Evolutionary conservation across 768 basidiomycete genomes (phyloP).

Genomic region (Coprinopsis cinerea): DNA sequence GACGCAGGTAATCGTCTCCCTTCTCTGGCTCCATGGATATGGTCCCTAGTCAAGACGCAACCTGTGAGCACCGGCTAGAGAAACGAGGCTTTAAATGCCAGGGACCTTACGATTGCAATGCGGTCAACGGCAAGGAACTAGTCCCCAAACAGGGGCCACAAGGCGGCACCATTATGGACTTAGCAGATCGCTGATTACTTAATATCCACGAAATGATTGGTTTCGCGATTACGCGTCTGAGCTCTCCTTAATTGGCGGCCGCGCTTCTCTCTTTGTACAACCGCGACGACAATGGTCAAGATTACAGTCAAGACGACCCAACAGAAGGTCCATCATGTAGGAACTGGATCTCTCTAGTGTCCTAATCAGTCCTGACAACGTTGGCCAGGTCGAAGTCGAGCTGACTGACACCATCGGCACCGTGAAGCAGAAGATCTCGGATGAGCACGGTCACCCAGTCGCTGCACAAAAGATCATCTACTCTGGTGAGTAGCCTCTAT

Average conservation of each 20-base stretch:
- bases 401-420: conserved; percentile 63
- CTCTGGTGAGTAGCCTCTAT: conserved; percentile 49
- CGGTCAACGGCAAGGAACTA: not conserved
- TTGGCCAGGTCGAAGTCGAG: conserved; percentile 68
- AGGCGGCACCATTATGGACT: not conserved
- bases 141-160: not conserved
- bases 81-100: not conserved
- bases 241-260: not conserved
- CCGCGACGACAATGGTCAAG: conserved; percentile 62
- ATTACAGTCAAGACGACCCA: conserved; percentile 93
- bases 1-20: conserved; percentile 73
- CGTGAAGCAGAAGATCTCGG: conserved; percentile 81
- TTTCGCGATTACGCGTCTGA: conserved; percentile 13
- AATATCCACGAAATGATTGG: conserved; percentile 10
- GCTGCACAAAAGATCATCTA: conserved; percentile 91
- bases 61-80: no score
- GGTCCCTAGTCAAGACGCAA: not conserved
- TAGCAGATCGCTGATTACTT: conserved; percentile 6
- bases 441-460: conserved; percentile 66
- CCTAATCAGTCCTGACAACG: conserved; percentile 1
- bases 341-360: not conserved
- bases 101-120: conserved; percentile 2
- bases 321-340: conserved; percentile 79
- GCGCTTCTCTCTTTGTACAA: conserved; percentile 8
- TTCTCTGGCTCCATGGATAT: conserved; percentile 39